Evolutionary conservation across 148 eudicot genomes (phyloP).

Genomic region (Spergularia bocconei): DNA sequence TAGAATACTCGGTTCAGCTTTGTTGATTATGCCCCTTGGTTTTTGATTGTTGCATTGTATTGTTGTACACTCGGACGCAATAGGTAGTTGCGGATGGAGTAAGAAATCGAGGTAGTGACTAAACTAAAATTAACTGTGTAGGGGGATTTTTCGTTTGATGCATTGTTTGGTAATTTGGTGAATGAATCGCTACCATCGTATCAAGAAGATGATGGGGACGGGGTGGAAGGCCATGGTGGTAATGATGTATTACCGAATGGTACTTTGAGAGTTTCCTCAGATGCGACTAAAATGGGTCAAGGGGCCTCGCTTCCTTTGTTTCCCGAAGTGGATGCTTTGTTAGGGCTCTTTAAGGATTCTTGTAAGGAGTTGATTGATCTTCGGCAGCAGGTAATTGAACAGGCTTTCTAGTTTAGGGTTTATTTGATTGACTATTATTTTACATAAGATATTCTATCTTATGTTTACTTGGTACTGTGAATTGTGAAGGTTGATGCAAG

Average conservation of each 20-base stretch:
- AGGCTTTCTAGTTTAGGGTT: background rate
- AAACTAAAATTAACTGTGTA: slow-evolving; percentile 23
- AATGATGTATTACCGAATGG: slow-evolving; percentile 64
- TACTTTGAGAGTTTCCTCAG: slow-evolving; percentile 38
- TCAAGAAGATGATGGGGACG: slow-evolving; percentile 63
- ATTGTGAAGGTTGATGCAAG: slow-evolving; percentile 77
- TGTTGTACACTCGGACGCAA: no score
- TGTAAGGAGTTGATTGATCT: slow-evolving; percentile 82
- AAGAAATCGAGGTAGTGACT: background rate
- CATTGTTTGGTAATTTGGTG: slow-evolving; percentile 88
- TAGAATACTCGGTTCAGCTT: slow-evolving; percentile 4
- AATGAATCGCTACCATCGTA: slow-evolving; percentile 77
- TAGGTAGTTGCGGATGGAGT: slow-evolving; percentile 2
- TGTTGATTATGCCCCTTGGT: slow-evolving; percentile 6
- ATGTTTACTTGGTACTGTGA: slow-evolving; percentile 22
- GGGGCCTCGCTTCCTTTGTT: slow-evolving; percentile 71
- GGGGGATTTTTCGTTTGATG: slow-evolving; percentile 99
- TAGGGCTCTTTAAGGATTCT: slow-evolving; percentile 81
- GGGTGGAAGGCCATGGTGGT: slow-evolving; percentile 53
- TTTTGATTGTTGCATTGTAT: slow-evolving; percentile 3
- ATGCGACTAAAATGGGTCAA: slow-evolving; percentile 41
- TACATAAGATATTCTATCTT: background rate
- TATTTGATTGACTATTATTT: background rate
- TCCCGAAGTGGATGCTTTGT: slow-evolving; percentile 88
- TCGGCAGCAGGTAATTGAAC: slow-evolving; percentile 58